Percentiles rank a stretch among this genome's conserved stretches.
Conservation (phyloP, 768 basidiomycete genomes). For the Lactarius trivialis region DNA sequence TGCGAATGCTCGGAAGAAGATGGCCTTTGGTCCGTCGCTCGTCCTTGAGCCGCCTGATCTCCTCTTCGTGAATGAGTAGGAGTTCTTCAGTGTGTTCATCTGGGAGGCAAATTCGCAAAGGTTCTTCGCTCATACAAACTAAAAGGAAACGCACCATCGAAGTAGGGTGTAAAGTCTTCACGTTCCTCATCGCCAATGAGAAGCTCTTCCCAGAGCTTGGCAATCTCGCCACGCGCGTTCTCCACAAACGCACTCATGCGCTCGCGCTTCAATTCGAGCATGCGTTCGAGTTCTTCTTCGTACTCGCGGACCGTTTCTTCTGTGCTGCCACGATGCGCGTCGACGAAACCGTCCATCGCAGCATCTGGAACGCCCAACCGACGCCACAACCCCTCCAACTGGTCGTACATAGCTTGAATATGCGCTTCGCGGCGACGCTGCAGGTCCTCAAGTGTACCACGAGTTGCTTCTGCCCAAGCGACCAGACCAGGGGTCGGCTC, state of each 20-base stretch:
- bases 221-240: conserved; percentile 77
- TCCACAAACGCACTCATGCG: conserved; percentile 80
- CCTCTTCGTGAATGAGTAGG: conserved; percentile 75
- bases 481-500: conserved; percentile 75
- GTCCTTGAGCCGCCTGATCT: conserved; percentile 73
- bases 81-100: conserved; percentile 90
- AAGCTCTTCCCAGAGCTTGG: conserved; percentile 75
- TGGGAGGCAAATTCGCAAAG: conserved; percentile 27
- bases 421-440: conserved; percentile 71
- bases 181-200: conserved; percentile 81
- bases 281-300: conserved; percentile 82
- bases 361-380: conserved; percentile 72
- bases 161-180: conserved; percentile 72
- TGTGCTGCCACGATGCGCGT: conserved; percentile 76
- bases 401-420: conserved; percentile 92
- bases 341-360: conserved; percentile 91
- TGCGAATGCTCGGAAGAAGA: conserved; percentile 67
- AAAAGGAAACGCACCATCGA: conserved; percentile 54
- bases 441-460: conserved; percentile 56
- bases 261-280: conserved; percentile 83
- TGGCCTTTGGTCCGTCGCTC: conserved; percentile 76
- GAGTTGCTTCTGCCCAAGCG: conserved; percentile 57
- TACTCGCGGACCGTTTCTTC: conserved; percentile 74
- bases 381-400: conserved; percentile 86
- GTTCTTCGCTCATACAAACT: neutral